Conservation (phyloP, 2,329 filamentous ascomycete genomes). For the Colletotrichum karsti region DNA sequence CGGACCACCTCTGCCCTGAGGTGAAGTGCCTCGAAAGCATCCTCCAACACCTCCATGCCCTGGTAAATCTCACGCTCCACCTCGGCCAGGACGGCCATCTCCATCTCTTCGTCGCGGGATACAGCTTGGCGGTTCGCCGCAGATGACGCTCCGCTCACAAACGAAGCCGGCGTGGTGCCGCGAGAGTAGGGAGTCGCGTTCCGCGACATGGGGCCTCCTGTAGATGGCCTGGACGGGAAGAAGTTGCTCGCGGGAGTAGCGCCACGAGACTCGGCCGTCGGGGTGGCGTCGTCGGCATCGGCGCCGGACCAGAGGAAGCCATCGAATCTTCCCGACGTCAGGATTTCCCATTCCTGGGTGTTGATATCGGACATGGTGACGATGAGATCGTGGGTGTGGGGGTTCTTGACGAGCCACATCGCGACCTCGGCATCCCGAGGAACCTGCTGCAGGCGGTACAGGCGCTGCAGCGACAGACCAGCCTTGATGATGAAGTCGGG, state of each 20-base stretch:
- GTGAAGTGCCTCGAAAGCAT: slow-evolving; percentile 93
- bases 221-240: slow-evolving; percentile 42
- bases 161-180: slow-evolving; percentile 65
- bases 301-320: slow-evolving; percentile 95
- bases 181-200: slow-evolving; percentile 63
- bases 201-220: slow-evolving; percentile 53
- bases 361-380: slow-evolving; percentile 89
- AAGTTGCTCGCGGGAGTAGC: slow-evolving; percentile 62
- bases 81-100: slow-evolving; percentile 89
- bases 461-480: slow-evolving; percentile 80
- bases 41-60: slow-evolving; percentile 93
- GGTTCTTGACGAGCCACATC: slow-evolving; percentile 86
- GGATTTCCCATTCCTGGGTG: slow-evolving; percentile 94
- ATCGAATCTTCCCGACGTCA: slow-evolving; percentile 92
- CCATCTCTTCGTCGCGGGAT: slow-evolving; percentile 91
- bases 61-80: slow-evolving; percentile 92
- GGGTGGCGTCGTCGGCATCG: slow-evolving; percentile 63
- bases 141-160: slow-evolving; percentile 65
- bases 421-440: slow-evolving; percentile 89
- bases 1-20: slow-evolving; percentile 84
- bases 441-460: slow-evolving; percentile 77
- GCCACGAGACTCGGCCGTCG: slow-evolving; percentile 55
- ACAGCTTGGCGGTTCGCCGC: slow-evolving; percentile 67
- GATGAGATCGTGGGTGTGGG: slow-evolving; percentile 83
- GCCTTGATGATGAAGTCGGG: slow-evolving; percentile 80